Evolutionary conservation across 805 yeast genomes (phyloP).

Genomic region (Wickerhamiella sorbophila): DNA sequence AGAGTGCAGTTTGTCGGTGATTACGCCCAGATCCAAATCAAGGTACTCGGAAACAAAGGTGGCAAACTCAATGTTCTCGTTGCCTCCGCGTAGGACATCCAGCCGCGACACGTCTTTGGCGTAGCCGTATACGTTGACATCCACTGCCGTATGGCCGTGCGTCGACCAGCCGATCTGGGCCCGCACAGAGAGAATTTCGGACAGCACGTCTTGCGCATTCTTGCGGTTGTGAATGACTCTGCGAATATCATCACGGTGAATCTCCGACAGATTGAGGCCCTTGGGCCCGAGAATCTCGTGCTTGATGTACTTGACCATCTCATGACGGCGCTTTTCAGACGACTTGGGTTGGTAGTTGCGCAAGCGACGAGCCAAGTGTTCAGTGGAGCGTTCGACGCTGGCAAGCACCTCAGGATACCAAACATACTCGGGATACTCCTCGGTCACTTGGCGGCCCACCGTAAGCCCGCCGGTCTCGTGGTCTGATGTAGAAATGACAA

Average conservation of each 20-base stretch:
- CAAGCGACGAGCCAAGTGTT: constrained; percentile 41
- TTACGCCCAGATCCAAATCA: constrained; percentile 23
- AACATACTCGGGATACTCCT: constrained; percentile 64
- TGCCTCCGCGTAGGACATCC: constrained; percentile 39
- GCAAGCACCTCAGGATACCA: constrained; percentile 74
- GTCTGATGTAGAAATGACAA: constrained; percentile 72
- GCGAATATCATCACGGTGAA: constrained; percentile 39
- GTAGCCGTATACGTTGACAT: constrained; percentile 79
- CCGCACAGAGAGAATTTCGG: constrained; percentile 60
- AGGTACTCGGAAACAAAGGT: constrained; percentile 44
- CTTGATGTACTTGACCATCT: constrained; percentile 34
- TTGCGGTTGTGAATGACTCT: constrained; percentile 27
- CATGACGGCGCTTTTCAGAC: constrained; percentile 16
- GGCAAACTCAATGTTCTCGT: constrained; percentile 80
- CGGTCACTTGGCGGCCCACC: constrained; percentile 63
- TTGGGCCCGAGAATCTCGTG: constrained; percentile 38
- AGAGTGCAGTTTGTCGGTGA: constrained; percentile 19
- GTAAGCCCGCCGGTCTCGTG: constrained; percentile 94
- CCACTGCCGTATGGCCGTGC: constrained; percentile 93
- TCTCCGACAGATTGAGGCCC: constrained; percentile 55
- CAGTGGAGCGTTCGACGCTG: constrained; percentile 66
- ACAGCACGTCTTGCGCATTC: constrained; percentile 35
- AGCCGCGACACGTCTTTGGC: constrained; percentile 32
- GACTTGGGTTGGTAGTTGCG: constrained; percentile 21
- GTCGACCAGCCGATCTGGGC: constrained; percentile 95